Evolutionary conservation across 805 yeast genomes (phyloP).

Genomic region (Candida maltosa): DNA sequence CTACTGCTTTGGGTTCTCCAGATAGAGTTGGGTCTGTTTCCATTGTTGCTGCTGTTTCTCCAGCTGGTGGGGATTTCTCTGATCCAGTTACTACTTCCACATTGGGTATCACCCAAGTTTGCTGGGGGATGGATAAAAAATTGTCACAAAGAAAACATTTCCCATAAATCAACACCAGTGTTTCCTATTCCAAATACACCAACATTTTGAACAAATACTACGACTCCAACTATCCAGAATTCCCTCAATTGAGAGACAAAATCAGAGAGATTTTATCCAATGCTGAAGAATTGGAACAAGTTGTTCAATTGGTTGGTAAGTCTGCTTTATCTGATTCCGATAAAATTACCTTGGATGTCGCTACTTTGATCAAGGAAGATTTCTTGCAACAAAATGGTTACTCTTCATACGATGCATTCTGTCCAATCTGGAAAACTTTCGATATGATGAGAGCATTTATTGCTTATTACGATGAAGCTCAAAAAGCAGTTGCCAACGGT

Average conservation of each 20-base stretch:
- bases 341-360: slow-evolving; percentile 92
- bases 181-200: slow-evolving; percentile 95
- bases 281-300: slow-evolving; percentile 98
- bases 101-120: slow-evolving; percentile 98
- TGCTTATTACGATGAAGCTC: slow-evolving; percentile 93
- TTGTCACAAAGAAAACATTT: slow-evolving; percentile 99
- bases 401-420: slow-evolving; percentile 96
- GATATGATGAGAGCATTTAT: slow-evolving; percentile 97
- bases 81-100: slow-evolving; percentile 99
- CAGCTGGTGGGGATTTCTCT: slow-evolving; percentile 99
- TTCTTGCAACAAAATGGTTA: slow-evolving; percentile 99
- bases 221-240: slow-evolving; percentile 83
- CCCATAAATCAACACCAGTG: slow-evolving; percentile 96
- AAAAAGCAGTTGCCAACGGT: slow-evolving; percentile 91
- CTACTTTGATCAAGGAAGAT: slow-evolving; percentile 90
- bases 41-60: slow-evolving; percentile 98
- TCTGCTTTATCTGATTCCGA: slow-evolving; percentile 95
- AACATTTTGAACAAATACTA: slow-evolving; percentile 82
- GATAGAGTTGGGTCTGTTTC: slow-evolving; percentile 96
- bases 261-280: slow-evolving; percentile 91
- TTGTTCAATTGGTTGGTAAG: slow-evolving; percentile 98
- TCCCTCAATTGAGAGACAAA: slow-evolving; percentile 84
- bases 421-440: slow-evolving; percentile 98
- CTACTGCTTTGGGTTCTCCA: slow-evolving; percentile 93
- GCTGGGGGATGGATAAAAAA: slow-evolving; percentile 99